These are phyloP conservation scores for Trichoderma sp. DNA, from an alignment of 2,329 filamentous ascomycete species.

Conservation along the genomic window DNA sequence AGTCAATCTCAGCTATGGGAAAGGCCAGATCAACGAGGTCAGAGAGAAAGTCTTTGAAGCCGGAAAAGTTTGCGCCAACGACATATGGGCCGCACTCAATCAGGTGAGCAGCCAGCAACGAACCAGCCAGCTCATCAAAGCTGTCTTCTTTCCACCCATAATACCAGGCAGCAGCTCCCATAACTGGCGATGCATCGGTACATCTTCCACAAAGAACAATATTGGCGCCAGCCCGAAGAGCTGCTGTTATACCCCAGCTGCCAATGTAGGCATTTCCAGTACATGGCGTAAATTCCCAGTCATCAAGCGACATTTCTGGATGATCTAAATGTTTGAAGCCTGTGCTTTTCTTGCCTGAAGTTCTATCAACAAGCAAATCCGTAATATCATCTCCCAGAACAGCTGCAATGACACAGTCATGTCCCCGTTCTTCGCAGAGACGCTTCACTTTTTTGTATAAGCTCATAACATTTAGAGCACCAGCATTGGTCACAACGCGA, in stretches of 20 bases:
- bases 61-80: constrained; percentile 59
- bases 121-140: constrained; percentile 54
- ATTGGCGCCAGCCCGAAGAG: constrained; percentile 48
- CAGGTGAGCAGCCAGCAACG: constrained; percentile 56
- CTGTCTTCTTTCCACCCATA: constrained; percentile 54
- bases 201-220: constrained; percentile 56
- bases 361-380: constrained; percentile 33
- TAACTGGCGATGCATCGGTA: constrained; percentile 56
- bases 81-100: constrained; percentile 60
- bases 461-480: constrained; percentile 44
- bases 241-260: constrained; percentile 51
- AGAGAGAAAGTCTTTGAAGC: constrained; percentile 43
- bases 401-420: constrained; percentile 43
- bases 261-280: constrained; percentile 53
- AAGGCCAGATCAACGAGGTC: constrained; percentile 41
- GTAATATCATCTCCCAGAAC: constrained; percentile 47
- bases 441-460: constrained; percentile 39
- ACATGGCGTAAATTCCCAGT: constrained; percentile 38
- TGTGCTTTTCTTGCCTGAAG: constrained; percentile 27
- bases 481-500: constrained; percentile 47
- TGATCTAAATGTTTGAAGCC: constrained; percentile 39
- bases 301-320: constrained; percentile 36
- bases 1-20: constrained; percentile 46
- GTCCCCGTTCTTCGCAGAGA: constrained; percentile 39
- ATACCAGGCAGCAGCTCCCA: constrained; percentile 61